Percentiles rank a stretch among this genome's conserved stretches.
phyloP scores from a whole-genome alignment of 176 grass and related monocot genomes.

The Avena atlantica region DNA sequence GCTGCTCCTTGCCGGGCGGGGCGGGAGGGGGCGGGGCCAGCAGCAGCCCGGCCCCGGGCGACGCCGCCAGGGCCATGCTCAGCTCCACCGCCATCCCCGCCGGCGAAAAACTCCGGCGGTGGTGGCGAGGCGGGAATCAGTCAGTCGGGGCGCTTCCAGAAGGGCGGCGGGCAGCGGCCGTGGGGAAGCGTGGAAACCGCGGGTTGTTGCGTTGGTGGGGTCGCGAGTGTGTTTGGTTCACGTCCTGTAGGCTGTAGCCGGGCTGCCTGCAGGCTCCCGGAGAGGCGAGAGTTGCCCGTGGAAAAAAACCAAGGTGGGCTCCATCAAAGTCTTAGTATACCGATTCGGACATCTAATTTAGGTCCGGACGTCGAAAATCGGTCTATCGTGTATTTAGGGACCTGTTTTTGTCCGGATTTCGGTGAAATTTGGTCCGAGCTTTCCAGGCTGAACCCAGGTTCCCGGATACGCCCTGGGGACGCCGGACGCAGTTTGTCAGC shows the following conservation, averaged over 20 bases:
- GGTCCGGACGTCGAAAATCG: no score
- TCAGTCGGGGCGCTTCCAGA: conserved; percentile 37
- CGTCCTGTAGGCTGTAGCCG: not conserved
- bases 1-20: conserved; percentile 92
- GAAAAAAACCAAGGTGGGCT: no score
- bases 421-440: no score
- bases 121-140: not conserved
- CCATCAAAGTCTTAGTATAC: no score
- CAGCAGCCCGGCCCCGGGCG: conserved; percentile 33
- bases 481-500: no score
- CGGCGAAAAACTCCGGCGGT: conserved; percentile 20
- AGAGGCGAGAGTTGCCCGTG: no score
- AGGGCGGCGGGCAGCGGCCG: not conserved
- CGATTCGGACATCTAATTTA: no score
- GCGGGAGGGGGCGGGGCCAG: conserved; percentile 47
- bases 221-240: not conserved
- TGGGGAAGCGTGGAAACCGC: not conserved
- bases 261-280: no score
- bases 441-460: no score
- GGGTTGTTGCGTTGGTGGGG: conserved; percentile 11
- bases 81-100: conserved; percentile 54
- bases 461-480: no score
- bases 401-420: no score
- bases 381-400: no score
- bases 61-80: conserved; percentile 49